phyloP scores from a whole-genome alignment of 768 basidiomycete species.

The Pisolithus albus region DNA sequence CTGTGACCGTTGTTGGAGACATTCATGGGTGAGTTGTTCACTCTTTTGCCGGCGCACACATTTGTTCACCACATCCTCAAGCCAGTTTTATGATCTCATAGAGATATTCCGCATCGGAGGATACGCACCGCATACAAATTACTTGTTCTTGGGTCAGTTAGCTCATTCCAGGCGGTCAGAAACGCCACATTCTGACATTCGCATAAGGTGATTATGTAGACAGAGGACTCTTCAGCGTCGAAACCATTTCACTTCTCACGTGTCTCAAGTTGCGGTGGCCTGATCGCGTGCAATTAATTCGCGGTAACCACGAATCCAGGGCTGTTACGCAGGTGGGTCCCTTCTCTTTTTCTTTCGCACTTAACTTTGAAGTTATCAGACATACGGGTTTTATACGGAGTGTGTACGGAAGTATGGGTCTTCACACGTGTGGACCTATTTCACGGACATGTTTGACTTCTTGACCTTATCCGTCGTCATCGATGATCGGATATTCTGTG shows the following conservation, averaged over 20 bases:
- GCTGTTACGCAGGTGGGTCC: slow-evolving; percentile 91
- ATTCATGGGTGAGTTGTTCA: slow-evolving; percentile 84
- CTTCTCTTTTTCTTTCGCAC: slow-evolving; percentile 1
- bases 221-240: slow-evolving; percentile 94
- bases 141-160: slow-evolving; percentile 87
- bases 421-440: slow-evolving; percentile 96
- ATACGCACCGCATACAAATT: slow-evolving; percentile 93
- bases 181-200: slow-evolving; percentile 1
- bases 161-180: not conserved
- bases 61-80: slow-evolving; percentile 40
- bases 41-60: slow-evolving; percentile 5
- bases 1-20: slow-evolving; percentile 97
- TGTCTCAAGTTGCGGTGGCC: slow-evolving; percentile 97
- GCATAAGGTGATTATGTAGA: slow-evolving; percentile 93
- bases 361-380: slow-evolving; percentile 43
- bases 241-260: slow-evolving; percentile 94
- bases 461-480: slow-evolving; percentile 95
- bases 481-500: slow-evolving; percentile 98
- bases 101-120: slow-evolving; percentile 99
- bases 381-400: slow-evolving; percentile 98
- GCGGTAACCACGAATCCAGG: slow-evolving; percentile 96
- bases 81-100: slow-evolving; percentile 98
- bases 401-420: slow-evolving; percentile 96
- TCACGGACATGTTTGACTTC: slow-evolving; percentile 99
- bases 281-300: slow-evolving; percentile 90